Conservation (phyloP, 208 protist genomes). For the Pavlovales sp. region DNA sequence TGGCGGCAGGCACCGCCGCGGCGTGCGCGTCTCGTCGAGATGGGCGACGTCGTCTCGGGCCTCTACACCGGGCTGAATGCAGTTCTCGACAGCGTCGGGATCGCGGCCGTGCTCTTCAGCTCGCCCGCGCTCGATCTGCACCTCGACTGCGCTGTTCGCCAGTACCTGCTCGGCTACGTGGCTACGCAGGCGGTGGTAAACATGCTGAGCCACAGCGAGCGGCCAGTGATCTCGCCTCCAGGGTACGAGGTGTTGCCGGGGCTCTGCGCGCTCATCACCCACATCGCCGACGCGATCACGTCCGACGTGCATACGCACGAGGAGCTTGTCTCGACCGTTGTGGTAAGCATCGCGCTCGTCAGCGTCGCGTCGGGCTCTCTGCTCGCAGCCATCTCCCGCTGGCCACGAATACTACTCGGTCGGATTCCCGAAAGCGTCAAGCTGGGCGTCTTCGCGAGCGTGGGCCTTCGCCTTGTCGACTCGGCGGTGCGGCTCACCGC, state of each 20-base stretch:
- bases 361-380: not conserved
- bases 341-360: not conserved
- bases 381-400: not conserved
- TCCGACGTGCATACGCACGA: not conserved
- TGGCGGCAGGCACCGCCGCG: no score
- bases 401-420: no score
- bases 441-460: not conserved
- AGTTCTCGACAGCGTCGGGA: not conserved
- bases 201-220: no score
- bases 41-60: not conserved
- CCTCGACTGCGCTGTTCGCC: not conserved
- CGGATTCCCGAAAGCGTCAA: not conserved
- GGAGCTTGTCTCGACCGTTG: not conserved
- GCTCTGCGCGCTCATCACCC: not conserved
- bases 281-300: not conserved
- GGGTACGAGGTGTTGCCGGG: not conserved
- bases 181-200: not conserved
- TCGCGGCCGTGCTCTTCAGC: not conserved
- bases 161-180: not conserved
- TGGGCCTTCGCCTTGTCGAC: not conserved
- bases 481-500: not conserved
- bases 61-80: not conserved
- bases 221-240: not conserved
- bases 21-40: no score
- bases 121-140: not conserved